These are phyloP conservation scores for Hypericum perforatum DNA, from an alignment of 345 rosid species.

Conservation along the genomic window DNA sequence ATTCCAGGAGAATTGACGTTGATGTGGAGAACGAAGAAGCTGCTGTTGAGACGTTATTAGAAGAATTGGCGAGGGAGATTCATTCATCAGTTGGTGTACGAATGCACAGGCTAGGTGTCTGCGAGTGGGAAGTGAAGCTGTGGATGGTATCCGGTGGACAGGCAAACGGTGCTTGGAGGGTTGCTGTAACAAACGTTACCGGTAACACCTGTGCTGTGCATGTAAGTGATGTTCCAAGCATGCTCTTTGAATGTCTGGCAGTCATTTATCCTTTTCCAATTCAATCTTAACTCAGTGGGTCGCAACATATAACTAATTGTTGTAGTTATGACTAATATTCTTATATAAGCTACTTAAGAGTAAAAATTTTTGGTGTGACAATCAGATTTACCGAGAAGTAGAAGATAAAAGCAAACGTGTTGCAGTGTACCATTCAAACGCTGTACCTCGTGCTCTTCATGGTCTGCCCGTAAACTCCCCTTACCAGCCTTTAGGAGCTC, in stretches of 20 bases:
- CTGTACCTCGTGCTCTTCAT: conserved; percentile 55
- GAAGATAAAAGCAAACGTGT: conserved; percentile 49
- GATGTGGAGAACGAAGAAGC: conserved; percentile 60
- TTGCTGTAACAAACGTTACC: conserved; percentile 74
- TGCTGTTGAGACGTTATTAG: conserved; percentile 58
- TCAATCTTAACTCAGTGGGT: too few species aligned
- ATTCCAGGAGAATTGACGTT: conserved; percentile 71
- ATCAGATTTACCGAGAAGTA: conserved; percentile 85
- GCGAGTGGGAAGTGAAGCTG: conserved; percentile 97
- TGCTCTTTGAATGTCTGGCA: too few species aligned
- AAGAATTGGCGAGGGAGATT: conserved; percentile 66
- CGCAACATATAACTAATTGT: too few species aligned
- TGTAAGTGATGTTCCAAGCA: conserved; percentile 38
- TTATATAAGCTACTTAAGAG: neutral
- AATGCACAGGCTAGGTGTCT: conserved; percentile 87
- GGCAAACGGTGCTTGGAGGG: conserved; percentile 97
- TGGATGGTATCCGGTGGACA: conserved; percentile 77
- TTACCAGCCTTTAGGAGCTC: conserved; percentile 63
- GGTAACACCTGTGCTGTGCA: conserved; percentile 89
- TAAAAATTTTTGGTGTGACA: conserved; percentile 7
- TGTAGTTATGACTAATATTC: neutral
- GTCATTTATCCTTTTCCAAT: too few species aligned
- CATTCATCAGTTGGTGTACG: conserved; percentile 74
- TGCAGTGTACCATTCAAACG: conserved; percentile 59
- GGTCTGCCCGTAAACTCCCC: conserved; percentile 48